A percentile compares a stretch with the other conserved stretches of the same genome.
These are phyloP conservation scores for Funneliformis geosporum DNA, from an alignment of 192 early-diverging fungal genomes.

Conservation along the genomic window DNA sequence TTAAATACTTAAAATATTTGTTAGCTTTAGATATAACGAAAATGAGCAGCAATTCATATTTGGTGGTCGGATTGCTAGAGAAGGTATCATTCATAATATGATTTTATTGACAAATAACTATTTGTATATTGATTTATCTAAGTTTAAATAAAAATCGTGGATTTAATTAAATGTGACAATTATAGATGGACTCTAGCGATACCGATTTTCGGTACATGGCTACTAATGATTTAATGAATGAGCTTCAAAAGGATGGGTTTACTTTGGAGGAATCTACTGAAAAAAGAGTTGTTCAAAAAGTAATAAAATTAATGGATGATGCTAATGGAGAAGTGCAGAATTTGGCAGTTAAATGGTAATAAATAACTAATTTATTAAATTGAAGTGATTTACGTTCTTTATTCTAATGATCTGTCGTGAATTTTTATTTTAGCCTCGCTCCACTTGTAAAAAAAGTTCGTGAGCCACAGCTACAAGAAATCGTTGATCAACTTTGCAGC, in stretches of 20 bases:
- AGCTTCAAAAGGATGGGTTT: constrained; percentile 64
- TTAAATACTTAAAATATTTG: background rate
- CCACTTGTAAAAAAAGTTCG: constrained; percentile 77
- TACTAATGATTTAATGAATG: constrained; percentile 72
- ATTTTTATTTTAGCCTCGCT: constrained; percentile 55
- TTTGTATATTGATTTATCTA: background rate
- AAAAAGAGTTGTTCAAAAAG: constrained; percentile 60
- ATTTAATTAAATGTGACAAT: background rate
- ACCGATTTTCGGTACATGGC: constrained; percentile 91
- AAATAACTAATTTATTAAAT: background rate
- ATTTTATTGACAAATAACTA: background rate
- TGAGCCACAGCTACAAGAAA: constrained; percentile 65
- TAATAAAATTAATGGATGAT: constrained; percentile 68
- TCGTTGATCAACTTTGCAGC: constrained; percentile 70
- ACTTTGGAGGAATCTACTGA: constrained; percentile 60
- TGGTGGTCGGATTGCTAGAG: constrained; percentile 9
- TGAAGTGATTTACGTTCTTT: background rate
- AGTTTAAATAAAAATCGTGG: background rate
- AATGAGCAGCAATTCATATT: background rate
- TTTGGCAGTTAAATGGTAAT: constrained; percentile 68
- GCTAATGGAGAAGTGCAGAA: constrained; percentile 88
- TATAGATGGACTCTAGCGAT: constrained; percentile 64
- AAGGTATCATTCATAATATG: constrained; percentile 7
- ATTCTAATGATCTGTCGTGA: background rate
- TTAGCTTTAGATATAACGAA: background rate